phyloP scores from a whole-genome alignment of 2,329 filamentous ascomycete genomes.

The Aspergillus texensis region DNA sequence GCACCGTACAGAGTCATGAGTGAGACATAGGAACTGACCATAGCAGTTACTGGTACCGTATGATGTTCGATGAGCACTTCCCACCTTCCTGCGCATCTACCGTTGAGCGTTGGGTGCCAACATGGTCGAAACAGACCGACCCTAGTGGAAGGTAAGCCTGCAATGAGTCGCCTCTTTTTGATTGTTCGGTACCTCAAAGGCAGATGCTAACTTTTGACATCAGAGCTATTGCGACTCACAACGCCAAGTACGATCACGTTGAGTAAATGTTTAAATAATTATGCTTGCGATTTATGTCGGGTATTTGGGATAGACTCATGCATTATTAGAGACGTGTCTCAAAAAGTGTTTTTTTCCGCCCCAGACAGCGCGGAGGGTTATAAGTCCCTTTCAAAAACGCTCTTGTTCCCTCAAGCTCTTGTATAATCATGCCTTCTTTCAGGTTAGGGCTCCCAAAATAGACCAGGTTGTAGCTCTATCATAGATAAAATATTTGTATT shows the following conservation, averaged over 20 bases:
- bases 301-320: conserved; percentile 30
- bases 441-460: background rate
- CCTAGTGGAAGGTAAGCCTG: conserved; percentile 78
- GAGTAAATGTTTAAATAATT: conserved; percentile 31
- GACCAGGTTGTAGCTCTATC: background rate
- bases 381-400: background rate
- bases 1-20: background rate
- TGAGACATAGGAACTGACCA: conserved; percentile 20
- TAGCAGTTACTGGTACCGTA: conserved; percentile 87
- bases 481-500: background rate
- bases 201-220: conserved; percentile 12
- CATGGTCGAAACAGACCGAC: conserved; percentile 95
- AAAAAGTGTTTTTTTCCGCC: conserved; percentile 19
- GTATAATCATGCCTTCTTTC: background rate
- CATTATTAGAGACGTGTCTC: conserved; percentile 28
- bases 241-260: conserved; percentile 69
- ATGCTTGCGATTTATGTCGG: conserved; percentile 16
- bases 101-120: conserved; percentile 95
- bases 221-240: conserved; percentile 76
- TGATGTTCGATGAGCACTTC: conserved; percentile 99
- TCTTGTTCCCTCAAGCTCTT: background rate
- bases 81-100: conserved; percentile 87
- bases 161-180: background rate
- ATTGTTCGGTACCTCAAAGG: background rate
- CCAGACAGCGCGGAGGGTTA: background rate